Base-by-base conservation (phyloP, 2,329 filamentous ascomycete species). In the Talaromyces amestolkiae region DNA sequence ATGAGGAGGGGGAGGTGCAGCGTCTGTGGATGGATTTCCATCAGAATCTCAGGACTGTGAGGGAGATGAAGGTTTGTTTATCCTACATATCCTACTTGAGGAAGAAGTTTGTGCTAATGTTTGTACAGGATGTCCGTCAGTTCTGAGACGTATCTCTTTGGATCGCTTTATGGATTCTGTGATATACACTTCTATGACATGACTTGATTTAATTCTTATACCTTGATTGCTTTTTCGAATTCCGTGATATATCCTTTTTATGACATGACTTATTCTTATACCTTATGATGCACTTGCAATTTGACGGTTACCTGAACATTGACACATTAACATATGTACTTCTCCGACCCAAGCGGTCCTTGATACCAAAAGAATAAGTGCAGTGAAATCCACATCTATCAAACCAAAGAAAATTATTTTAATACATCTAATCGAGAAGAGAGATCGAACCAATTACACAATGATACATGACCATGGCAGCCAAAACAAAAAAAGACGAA, bases 1-100 rank as follows among this genome's bases (percentile, higher is more conserved):
- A 85, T 65, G 74, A 77, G 11, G 78, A 77, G 1, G 85, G 86
- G 2, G 84, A 88, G 70, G 81, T 93, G 31, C 83, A 81, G 69
- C 81, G 80, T 22, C 77, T 94, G 15, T 92, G 88, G 76, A 76
- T 79, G 10, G 85, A 89, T 63, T 93, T 92, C 70, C 88, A 88
- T 75, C 78, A 81, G 1, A 86, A 84, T 68, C 78, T 91, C 27
- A 84, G 89, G 70, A 74, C 79, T 53, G 88, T 87, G 11, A 80
- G 86, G 70, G 80, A 84, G 66, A 73, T 78, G 19, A 82, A 83
- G 77, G 80, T 78, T 41, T 53, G 43, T 41, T 31, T 31, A 19
- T 37, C 13, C 13, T 37, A 3, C 22, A 1, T 41, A 11, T 39
- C 41, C n/a, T 15, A 3, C 5, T 22, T 41, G 6, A 31, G n/a